These are phyloP conservation scores for Scytalidium sp. DNA, from an alignment of 2,329 filamentous ascomycete genomes.

Conservation along the genomic window DNA sequence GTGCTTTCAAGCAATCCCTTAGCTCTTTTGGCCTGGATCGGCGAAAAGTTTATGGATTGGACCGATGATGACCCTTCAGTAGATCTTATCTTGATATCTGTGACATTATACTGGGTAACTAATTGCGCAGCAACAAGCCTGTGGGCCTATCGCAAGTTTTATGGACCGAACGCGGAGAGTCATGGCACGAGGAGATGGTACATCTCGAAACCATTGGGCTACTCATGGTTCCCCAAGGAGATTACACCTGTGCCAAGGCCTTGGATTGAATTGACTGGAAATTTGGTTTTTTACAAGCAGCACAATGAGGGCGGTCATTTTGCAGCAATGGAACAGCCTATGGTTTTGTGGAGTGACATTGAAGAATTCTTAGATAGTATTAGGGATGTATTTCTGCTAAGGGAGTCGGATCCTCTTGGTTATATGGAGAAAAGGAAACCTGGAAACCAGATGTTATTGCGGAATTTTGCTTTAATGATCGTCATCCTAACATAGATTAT, in stretches of 20 bases:
- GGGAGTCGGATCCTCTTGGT: no score
- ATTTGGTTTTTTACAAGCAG: constrained; percentile 34
- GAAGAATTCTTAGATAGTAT: no score
- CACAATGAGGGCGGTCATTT: constrained; percentile 50
- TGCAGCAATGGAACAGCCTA: constrained; percentile 44
- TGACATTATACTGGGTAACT: constrained; percentile 55
- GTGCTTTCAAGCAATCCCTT: constrained; percentile 66
- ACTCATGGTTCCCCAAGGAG: constrained; percentile 42
- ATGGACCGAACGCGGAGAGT: no score
- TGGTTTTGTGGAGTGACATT: no score
- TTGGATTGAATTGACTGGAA: constrained; percentile 32
- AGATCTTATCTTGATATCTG: constrained; percentile 43
- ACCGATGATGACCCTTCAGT: constrained; percentile 39
- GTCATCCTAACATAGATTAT: no score
- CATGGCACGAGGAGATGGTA: no score
- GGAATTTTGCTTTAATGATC: no score
- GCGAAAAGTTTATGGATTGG: constrained; percentile 56
- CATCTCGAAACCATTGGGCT: constrained; percentile 43
- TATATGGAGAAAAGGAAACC: no score
- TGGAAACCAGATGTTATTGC: no score
- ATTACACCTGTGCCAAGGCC: constrained; percentile 34
- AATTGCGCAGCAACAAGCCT: constrained; percentile 16
- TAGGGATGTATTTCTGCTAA: no score
- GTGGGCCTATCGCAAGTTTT: not conserved
- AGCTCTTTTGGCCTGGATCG: constrained; percentile 66